Evolutionary conservation across 805 yeast genomes (phyloP), one percentile per base, ranked within the genome.

Genomic region (Yamadazyma laniorum): DNA sequence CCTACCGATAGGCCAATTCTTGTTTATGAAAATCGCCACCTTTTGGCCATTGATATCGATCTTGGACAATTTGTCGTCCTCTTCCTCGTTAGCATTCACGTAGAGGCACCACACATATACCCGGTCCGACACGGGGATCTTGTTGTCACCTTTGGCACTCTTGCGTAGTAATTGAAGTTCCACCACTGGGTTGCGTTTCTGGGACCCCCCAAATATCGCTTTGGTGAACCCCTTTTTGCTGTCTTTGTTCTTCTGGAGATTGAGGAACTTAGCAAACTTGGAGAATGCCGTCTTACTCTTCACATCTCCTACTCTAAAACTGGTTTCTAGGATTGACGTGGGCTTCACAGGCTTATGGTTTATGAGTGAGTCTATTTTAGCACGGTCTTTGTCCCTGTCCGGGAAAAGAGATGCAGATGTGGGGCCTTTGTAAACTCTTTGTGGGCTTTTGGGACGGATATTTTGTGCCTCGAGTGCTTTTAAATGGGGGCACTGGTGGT

Each of bases 1-100:
- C 38, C 79, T 58, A 1, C 86, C 86, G 22, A 78, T 70, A 0
- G 80, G 75, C 83, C 84, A 79, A 19, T 67, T 58, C 40, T 69
- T 74, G 13, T 77, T 75, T 11, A 79, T 70, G 53, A 52, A 80
- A 14, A 77, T 50, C 1, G 72, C 63, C 14, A 50, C 53, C 26
- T 59, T 42, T 35, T 55, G 61, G 21, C 50, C 51, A 7, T 53
- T 59, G 5, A 51, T 47, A 38, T 61, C 53, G 13, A 63, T 52
- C 3, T 48, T 44, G 21, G 41, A 43, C 13, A 60, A 43, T 11
- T 35, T 35, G 8, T 56, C 60, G 5, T 51, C 56, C 26, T 62
- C 66, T n/a, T 46, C 36, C n/a, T 50, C 51, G 18, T 38, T 45
- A 6, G 42, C 45, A 17, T 50, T 46, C 14, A 75, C 55, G 41